Evolutionary conservation across 768 basidiomycete species (phyloP).

Genomic region (Steccherinum ochraceum): DNA sequence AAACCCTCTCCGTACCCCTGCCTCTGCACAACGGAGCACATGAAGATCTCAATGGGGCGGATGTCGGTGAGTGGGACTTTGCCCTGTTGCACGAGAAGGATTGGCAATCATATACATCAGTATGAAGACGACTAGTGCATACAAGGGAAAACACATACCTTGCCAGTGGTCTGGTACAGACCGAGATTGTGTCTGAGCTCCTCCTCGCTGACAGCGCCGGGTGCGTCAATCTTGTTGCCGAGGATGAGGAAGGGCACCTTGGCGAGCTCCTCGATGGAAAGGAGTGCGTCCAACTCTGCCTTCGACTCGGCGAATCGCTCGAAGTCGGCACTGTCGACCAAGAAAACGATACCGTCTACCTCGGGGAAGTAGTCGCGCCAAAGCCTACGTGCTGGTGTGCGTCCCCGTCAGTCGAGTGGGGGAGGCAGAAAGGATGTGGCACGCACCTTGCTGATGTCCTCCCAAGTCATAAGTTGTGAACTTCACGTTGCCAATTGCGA

Average conservation of each 20-base stretch:
- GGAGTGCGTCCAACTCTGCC: conserved; percentile 92
- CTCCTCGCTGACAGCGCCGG: conserved; percentile 95
- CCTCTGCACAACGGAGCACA: conserved; percentile 99
- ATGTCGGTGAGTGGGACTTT: conserved; percentile 96
- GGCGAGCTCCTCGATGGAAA: conserved; percentile 90
- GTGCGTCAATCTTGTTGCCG: conserved; percentile 99
- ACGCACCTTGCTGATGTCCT: conserved; percentile 90
- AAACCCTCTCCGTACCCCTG: conserved; percentile 99
- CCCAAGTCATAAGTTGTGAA: conserved; percentile 99
- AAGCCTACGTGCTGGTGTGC: conserved; percentile 86
- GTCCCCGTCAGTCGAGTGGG: no score
- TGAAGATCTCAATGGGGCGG: conserved; percentile 98
- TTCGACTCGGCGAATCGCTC: conserved; percentile 97
- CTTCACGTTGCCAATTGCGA: conserved; percentile 97
- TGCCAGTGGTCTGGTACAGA: conserved; percentile 98
- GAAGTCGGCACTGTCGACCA: conserved; percentile 95
- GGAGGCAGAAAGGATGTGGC: no score
- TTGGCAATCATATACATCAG: not conserved
- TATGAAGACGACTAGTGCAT: not conserved
- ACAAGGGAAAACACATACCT: conserved; percentile 46
- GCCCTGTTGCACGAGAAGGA: conserved; percentile 46
- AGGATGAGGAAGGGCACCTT: conserved; percentile 98
- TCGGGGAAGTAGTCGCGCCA: conserved; percentile 99
- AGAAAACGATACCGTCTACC: conserved; percentile 97
- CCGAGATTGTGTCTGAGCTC: conserved; percentile 94